These are phyloP conservation scores for Suillus variegatus DNA, from an alignment of 768 basidiomycete genomes.

Conservation along the genomic window DNA sequence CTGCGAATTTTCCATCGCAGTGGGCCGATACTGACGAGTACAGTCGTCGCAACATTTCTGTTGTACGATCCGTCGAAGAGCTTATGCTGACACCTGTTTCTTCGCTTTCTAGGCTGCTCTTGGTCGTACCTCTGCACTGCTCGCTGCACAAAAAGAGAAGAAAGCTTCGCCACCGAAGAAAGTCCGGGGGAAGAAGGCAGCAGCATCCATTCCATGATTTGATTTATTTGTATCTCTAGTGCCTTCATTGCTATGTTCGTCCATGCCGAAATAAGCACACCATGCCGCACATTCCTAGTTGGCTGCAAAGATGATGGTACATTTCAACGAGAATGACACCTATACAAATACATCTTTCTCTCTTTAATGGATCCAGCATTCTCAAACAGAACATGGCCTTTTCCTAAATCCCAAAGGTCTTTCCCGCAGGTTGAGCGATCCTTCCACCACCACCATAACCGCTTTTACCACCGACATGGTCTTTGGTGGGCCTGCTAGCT, in stretches of 20 bases:
- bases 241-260: slow-evolving; percentile 20
- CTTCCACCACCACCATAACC: slow-evolving; percentile 47
- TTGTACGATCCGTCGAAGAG: slow-evolving; percentile 48
- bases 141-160: slow-evolving; percentile 70
- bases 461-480: slow-evolving; percentile 33
- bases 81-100: slow-evolving; percentile 20
- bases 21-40: slow-evolving; percentile 32
- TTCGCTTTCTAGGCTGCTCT: slow-evolving; percentile 59
- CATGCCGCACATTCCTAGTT: slow-evolving; percentile 11
- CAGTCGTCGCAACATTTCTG: slow-evolving; percentile 11
- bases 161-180: slow-evolving; percentile 70
- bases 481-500: slow-evolving; percentile 49
- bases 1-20: slow-evolving; percentile 22
- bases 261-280: slow-evolving; percentile 21
- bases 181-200: slow-evolving; percentile 65
- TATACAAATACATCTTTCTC: slow-evolving; percentile 4
- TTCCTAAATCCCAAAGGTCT: slow-evolving; percentile 35
- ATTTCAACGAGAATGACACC: neutral
- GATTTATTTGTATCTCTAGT: slow-evolving; percentile 26
- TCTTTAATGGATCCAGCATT: slow-evolving; percentile 3
- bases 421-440: slow-evolving; percentile 61
- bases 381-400: slow-evolving; percentile 5
- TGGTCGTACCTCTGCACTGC: slow-evolving; percentile 73
- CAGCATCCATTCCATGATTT: slow-evolving; percentile 18
- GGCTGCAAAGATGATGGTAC: neutral